Base-by-base conservation (phyloP, 129 eudicot genomes). In the Rutidosis leptorrhynchoides region DNA sequence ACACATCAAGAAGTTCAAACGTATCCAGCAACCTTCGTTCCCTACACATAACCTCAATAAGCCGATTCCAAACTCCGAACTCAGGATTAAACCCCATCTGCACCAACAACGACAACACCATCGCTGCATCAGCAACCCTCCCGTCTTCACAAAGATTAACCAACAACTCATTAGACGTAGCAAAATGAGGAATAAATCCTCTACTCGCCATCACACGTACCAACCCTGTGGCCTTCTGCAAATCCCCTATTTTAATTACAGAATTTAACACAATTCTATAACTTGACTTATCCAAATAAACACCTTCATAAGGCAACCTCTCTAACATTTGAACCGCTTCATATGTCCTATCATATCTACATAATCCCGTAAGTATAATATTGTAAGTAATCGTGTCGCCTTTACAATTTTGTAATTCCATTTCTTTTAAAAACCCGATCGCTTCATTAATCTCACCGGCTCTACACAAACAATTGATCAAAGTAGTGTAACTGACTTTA, bases 171-270 rank as follows among this genome's bases (percentile, higher is more conserved):
- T 83, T 90, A 6, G 97, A 90, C 8, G 95, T 90, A 0, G 89
- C 88, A 75, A 87, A 72, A 79, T 90, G 97, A 45, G 97, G 97
- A 62, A 83, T 71, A 71, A 84, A 74, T 8, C 97, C 90, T 74
- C 88, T 74, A 49, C 75, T 77, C 65, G 82, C 70, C 97, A 91
- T 49, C 62, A 57, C 62, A 0, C 62, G 35, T 26, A 57, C 62
- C 62, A 57, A 28, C 37, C 27, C 37, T 4, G 62, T 26, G 25
- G 37, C 62, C 62, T 57, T 57, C 62, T 15, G 22, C 62, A 57
- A 7, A 57, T 91, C 88, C 7, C 82, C 82, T 58, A 74, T 67
- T 26, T 66, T 79, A 73, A 83, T 82, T 69, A 91, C 66, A 66
- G 66, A 68, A 83, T 91, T 87, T 26, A 91, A 60, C 21, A 89